phyloP scores from a whole-genome alignment of 305 asterid genomes.

The Rubia peregrina region DNA sequence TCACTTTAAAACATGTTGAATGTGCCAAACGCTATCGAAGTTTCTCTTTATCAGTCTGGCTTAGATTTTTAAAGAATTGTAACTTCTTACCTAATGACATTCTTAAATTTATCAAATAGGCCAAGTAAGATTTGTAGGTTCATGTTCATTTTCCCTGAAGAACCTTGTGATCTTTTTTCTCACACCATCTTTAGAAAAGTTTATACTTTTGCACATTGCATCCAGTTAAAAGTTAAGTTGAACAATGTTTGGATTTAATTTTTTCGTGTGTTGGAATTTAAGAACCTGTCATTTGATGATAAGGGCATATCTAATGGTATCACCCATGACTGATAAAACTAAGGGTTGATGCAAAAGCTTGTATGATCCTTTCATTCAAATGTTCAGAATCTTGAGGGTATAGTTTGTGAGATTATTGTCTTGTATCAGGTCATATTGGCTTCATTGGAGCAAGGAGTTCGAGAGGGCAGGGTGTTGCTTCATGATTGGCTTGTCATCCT shows the following conservation, averaged over 20 bases:
- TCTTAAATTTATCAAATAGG: neutral
- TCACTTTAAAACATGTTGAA: neutral
- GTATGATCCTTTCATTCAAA: neutral
- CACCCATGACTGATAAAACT: neutral
- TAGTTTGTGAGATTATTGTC: slow-evolving; percentile 14
- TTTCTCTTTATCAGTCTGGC: neutral
- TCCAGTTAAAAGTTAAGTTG: neutral
- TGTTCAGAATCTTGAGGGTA: neutral
- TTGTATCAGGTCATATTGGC: slow-evolving; percentile 72
- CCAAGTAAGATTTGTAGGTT: neutral
- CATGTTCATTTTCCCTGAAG: neutral
- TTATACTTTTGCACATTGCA: neutral
- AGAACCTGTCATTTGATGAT: neutral
- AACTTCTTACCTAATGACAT: neutral
- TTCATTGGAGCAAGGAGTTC: slow-evolving; percentile 89
- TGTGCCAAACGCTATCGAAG: neutral
- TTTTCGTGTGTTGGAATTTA: neutral
- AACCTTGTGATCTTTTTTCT: neutral
- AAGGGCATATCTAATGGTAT: neutral
- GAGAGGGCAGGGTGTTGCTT: slow-evolving; percentile 83
- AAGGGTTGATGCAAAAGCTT: neutral
- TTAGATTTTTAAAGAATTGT: neutral
- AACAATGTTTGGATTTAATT: neutral
- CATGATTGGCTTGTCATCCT: slow-evolving; percentile 98
- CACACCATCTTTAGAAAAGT: neutral